Percentiles rank a stretch among this genome's conserved stretches.
Conservation (phyloP, 2,329 filamentous ascomycete genomes). For the Anthostomella pinea region DNA sequence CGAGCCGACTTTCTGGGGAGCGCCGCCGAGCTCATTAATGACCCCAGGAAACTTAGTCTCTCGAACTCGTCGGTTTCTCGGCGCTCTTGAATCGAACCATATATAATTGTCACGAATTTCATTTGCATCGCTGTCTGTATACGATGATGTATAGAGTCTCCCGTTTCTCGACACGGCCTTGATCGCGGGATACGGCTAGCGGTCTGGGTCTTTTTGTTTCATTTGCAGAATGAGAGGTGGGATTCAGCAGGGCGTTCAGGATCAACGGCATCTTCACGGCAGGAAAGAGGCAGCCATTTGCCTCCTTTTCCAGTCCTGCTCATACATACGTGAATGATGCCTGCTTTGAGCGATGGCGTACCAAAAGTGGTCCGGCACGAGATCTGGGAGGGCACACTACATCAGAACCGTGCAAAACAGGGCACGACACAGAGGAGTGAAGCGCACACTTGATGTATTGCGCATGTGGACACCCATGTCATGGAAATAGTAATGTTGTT, state of each 20-base stretch:
- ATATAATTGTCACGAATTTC: slow-evolving; percentile 1
- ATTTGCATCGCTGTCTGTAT: slow-evolving; percentile 1
- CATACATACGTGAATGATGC: too few relatives aligned
- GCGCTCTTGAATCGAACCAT: not conserved
- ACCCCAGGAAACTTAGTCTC: not conserved
- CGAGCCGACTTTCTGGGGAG: slow-evolving; percentile 49
- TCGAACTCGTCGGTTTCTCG: not conserved
- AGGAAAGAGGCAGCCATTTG: too few relatives aligned
- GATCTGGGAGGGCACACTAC: too few relatives aligned
- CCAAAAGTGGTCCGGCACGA: too few relatives aligned
- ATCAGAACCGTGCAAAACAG: too few relatives aligned
- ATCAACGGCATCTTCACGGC: not conserved
- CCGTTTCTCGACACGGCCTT: not conserved
- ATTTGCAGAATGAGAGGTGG: too few relatives aligned
- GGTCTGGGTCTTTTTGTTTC: not conserved
- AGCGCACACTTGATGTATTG: too few relatives aligned
- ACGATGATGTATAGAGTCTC: not conserved
- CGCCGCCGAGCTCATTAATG: slow-evolving; percentile 55
- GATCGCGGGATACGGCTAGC: not conserved
- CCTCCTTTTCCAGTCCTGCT: too few relatives aligned
- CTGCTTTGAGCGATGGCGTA: too few relatives aligned
- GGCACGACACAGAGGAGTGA: too few relatives aligned
- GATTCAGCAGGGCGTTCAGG: not conserved
- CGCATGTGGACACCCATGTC: too few relatives aligned
- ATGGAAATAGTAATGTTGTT: too few relatives aligned